Evolutionary conservation across 768 basidiomycete species (phyloP), one percentile per base, ranked within the genome.

Genomic region (Phylloporus scabripes): DNA sequence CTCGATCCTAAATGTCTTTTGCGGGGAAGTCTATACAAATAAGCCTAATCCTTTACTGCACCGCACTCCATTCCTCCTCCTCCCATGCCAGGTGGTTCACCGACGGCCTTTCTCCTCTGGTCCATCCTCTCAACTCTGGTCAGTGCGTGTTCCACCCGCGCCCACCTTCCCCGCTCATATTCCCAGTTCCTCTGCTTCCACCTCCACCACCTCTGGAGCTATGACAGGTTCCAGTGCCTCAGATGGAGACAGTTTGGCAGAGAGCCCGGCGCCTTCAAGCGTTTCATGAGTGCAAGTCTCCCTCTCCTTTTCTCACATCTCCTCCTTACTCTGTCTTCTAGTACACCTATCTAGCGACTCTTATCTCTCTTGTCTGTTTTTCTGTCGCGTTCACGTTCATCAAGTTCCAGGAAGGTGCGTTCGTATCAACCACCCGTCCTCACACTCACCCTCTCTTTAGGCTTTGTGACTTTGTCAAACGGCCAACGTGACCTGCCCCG

Each of bases 251-350:
- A 80, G 61, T 74, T 81, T 12, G 86, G 85, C 29, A 75, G 85
- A 45, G 85, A 87, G 63, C 85, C 84, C 49, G 89, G 89, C 48
- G 81, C 88, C 11, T 92, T 92, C 77, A 90, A 86, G 69, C 77
- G 90, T 44, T 76, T 92, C 61, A 92, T 92, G 89, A 91, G 86
- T n/a, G 86, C 89, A 61, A 61, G 81, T 73, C n/a, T 23, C 4
- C 28, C 45, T 18, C 40, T 7, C 44, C 24, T 12, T 2, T 26
- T 18, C 40, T 17, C 24, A 46, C 28, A 10, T 7, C 31, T 20
- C 54, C 45, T 45, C 12, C 53, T 61, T 59, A 59, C 44, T 55
- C 46, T 3, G 11, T 20, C 45, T 17, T n/a, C 43, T 77, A 87
- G 68, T 90, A 90, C 70, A 84, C 85, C n/a, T 90, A 89, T 63